These are phyloP conservation scores for Pyrenophora seminiperda DNA, from an alignment of 2,329 filamentous ascomycete genomes.

Conservation along the genomic window DNA sequence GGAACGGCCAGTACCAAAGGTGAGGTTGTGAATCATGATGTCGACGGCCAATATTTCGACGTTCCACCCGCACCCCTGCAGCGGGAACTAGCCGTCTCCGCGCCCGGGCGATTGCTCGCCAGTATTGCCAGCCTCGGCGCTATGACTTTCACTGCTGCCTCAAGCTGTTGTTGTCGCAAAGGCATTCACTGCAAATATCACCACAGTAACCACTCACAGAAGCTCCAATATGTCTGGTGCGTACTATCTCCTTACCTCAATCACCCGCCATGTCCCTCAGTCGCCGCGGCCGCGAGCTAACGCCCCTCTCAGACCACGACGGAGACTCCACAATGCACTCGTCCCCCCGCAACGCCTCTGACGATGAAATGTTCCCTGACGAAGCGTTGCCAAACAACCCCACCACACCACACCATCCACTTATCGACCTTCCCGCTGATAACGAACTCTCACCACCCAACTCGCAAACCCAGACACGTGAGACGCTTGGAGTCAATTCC, in stretches of 20 bases:
- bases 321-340: constrained; percentile 64
- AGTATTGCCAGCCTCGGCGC: constrained; percentile 6
- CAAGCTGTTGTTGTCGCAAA: neutral
- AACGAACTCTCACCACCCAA: constrained; percentile 62
- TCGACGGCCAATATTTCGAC: constrained; percentile 15
- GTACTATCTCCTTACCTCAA: neutral
- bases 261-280: constrained; percentile 18
- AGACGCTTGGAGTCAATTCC: constrained; percentile 39
- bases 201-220: neutral
- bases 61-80: constrained; percentile 13
- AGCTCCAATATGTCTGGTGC: constrained; percentile 20
- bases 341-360: constrained; percentile 43
- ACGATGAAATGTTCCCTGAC: constrained; percentile 52
- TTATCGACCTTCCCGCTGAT: constrained; percentile 27
- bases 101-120: constrained; percentile 10
- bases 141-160: constrained; percentile 19
- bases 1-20: neutral
- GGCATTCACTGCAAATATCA: constrained; percentile 2
- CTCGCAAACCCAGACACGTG: constrained; percentile 51
- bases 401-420: constrained; percentile 49
- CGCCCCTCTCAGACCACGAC: constrained; percentile 53
- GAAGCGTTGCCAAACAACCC: constrained; percentile 45
- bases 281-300: constrained; percentile 15
- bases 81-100: constrained; percentile 17
- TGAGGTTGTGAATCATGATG: constrained; percentile 3